A percentile compares a stretch with the other conserved stretches of the same genome.
Conservation (phyloP, 495 filamentous ascomycete genomes). For the Hyphodiscus hymeniophilus region DNA sequence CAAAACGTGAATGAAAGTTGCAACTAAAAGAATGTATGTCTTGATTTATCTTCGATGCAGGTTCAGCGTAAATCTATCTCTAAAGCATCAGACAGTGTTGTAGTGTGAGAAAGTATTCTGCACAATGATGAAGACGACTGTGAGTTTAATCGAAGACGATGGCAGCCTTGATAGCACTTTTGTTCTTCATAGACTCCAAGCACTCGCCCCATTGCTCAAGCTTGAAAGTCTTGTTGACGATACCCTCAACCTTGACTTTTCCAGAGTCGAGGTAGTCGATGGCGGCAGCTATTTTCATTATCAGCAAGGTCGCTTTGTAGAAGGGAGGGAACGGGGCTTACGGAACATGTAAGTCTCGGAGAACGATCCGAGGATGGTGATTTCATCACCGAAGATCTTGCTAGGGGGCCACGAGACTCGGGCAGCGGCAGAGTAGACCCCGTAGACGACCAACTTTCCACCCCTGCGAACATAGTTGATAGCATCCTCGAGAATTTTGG, state of each 20-base stretch:
- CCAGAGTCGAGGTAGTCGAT: slow-evolving; percentile 60
- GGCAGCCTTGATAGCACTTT: slow-evolving; percentile 63
- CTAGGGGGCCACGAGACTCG: slow-evolving; percentile 57
- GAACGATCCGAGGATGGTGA: slow-evolving; percentile 63
- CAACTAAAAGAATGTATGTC: too few species aligned
- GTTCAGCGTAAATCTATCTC: too few species aligned
- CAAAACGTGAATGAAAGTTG: too few species aligned
- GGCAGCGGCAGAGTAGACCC: slow-evolving; percentile 53
- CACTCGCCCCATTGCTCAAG: slow-evolving; percentile 46
- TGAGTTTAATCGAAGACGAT: slow-evolving; percentile 56
- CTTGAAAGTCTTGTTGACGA: slow-evolving; percentile 46
- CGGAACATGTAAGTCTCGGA: slow-evolving; percentile 66
- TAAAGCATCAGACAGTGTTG: too few species aligned
- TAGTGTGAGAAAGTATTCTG: too few species aligned
- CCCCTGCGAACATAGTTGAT: slow-evolving; percentile 62
- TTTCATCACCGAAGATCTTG: slow-evolving; percentile 55
- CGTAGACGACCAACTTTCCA: slow-evolving; percentile 35
- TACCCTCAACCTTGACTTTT: slow-evolving; percentile 52
- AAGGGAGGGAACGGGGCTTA: slow-evolving; percentile 12
- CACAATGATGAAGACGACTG: too few species aligned
- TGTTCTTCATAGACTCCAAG: slow-evolving; percentile 50
- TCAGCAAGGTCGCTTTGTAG: slow-evolving; percentile 4
- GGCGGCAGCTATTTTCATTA: slow-evolving; percentile 38
- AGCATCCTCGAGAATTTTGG: slow-evolving; percentile 59
- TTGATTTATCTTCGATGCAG: too few species aligned